A percentile compares a stretch with the other conserved stretches of the same genome.
phyloP scores from a whole-genome alignment of 1,284 basidiomycete genomes.

The Mycena sp. region DNA sequence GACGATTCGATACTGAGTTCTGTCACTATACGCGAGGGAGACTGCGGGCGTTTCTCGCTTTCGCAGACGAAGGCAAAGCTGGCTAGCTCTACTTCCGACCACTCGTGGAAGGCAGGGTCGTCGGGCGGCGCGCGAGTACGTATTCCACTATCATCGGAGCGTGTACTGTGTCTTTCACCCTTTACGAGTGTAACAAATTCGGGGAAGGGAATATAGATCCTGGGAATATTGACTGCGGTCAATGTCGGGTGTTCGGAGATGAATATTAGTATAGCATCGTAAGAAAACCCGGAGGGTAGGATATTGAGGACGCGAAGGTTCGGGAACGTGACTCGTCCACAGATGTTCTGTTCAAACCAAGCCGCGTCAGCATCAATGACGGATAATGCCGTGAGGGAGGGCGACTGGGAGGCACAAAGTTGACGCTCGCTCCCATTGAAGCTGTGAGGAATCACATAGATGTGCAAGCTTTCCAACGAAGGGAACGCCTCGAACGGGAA shows the following conservation, averaged over 20 bases:
- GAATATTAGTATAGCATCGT: background rate
- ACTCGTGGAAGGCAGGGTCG: background rate
- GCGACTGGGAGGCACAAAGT: background rate
- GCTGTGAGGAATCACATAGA: background rate
- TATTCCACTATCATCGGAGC: background rate
- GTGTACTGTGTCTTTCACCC: background rate
- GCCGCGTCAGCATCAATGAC: background rate
- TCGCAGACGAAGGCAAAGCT: slow-evolving; percentile 1
- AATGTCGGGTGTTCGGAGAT: background rate
- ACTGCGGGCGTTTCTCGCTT: background rate
- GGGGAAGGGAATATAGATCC: background rate
- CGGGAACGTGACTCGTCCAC: background rate
- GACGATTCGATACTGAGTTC: background rate
- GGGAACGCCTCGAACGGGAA: slow-evolving; percentile 9
- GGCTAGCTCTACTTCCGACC: background rate
- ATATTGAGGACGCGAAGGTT: background rate
- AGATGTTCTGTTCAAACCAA: slow-evolving; percentile 1
- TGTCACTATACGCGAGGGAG: background rate
- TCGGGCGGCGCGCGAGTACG: background rate
- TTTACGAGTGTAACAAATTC: background rate
- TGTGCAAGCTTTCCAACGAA: background rate
- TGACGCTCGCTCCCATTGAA: background rate
- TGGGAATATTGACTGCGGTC: background rate
- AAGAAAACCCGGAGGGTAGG: background rate
- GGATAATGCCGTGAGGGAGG: background rate